phyloP scores from a whole-genome alignment of 2,329 filamentous ascomycete genomes.

The Botrytis fabae region DNA sequence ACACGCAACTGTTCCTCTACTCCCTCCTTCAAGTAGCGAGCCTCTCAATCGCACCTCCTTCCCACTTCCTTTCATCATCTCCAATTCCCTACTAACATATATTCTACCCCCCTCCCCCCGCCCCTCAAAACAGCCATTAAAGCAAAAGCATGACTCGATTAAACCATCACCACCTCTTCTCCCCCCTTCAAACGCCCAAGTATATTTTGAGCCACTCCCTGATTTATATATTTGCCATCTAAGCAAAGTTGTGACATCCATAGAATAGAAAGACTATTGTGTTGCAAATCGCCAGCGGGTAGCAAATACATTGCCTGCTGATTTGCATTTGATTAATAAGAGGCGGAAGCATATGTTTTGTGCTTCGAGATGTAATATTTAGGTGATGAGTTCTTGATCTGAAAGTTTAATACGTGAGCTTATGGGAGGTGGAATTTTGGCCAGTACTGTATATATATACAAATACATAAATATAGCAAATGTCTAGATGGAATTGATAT shows the following conservation, averaged over 20 bases:
- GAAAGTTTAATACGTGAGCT: background rate
- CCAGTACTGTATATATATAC: background rate
- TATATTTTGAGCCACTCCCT: background rate
- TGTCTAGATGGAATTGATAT: background rate
- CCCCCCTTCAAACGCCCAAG: background rate
- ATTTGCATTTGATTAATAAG: background rate
- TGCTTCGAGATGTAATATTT: background rate
- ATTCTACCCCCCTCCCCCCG: background rate
- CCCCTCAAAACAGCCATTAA: background rate
- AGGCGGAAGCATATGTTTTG: background rate
- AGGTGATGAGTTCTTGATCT: background rate
- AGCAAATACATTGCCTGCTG: background rate
- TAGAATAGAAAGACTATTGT: background rate
- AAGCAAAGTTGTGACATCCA: background rate
- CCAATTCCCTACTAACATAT: background rate
- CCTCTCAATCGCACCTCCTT: background rate
- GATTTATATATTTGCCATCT: background rate
- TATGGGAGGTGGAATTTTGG: background rate
- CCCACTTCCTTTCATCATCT: background rate
- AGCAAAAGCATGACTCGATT: background rate
- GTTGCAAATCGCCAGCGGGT: background rate
- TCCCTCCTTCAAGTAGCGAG: background rate
- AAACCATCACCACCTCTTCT: background rate
- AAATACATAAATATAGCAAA: background rate
- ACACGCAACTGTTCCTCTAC: background rate